These are phyloP conservation scores for Phytophthora uliginosa DNA, from an alignment of 352 stramenopile species.

Conservation along the genomic window DNA sequence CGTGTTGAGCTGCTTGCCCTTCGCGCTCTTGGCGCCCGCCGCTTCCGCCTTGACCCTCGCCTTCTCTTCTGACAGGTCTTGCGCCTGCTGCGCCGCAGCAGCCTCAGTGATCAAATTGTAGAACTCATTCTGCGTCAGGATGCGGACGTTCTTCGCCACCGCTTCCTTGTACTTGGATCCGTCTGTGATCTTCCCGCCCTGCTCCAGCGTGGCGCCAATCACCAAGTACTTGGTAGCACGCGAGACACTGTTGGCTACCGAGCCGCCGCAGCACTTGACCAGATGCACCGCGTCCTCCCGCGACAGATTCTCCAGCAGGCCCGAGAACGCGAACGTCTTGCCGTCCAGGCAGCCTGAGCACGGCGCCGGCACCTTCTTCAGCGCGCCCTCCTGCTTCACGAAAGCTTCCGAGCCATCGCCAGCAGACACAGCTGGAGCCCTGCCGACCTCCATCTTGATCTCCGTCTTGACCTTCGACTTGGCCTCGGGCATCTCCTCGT, in stretches of 20 bases:
- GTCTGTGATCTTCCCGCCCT: slow-evolving; percentile 65
- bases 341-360: slow-evolving; percentile 79
- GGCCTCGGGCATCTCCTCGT: slow-evolving; percentile 35
- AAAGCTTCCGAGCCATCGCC: slow-evolving; percentile 14
- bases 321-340: slow-evolving; percentile 83
- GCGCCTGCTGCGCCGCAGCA: slow-evolving; percentile 69
- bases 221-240: slow-evolving; percentile 85
- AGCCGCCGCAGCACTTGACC: slow-evolving; percentile 83
- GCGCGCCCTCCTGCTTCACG: slow-evolving; percentile 31
- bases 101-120: slow-evolving; percentile 88
- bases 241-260: slow-evolving; percentile 71
- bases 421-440: slow-evolving; percentile 1
- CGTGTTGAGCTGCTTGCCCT: slow-evolving; percentile 67
- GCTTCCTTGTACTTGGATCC: slow-evolving; percentile 94
- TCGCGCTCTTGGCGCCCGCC: slow-evolving; percentile 42
- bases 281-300: slow-evolving; percentile 80
- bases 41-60: slow-evolving; percentile 57
- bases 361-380: slow-evolving; percentile 62
- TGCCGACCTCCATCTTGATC: slow-evolving; percentile 4
- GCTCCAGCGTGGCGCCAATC: slow-evolving; percentile 69
- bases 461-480: slow-evolving; percentile 20
- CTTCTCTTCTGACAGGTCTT: slow-evolving; percentile 73
- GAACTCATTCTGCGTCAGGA: slow-evolving; percentile 90
- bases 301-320: slow-evolving; percentile 64
- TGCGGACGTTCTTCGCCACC: slow-evolving; percentile 82